phyloP scores from a whole-genome alignment of 352 stramenopile species.

The Paralagenidium karlingii region DNA sequence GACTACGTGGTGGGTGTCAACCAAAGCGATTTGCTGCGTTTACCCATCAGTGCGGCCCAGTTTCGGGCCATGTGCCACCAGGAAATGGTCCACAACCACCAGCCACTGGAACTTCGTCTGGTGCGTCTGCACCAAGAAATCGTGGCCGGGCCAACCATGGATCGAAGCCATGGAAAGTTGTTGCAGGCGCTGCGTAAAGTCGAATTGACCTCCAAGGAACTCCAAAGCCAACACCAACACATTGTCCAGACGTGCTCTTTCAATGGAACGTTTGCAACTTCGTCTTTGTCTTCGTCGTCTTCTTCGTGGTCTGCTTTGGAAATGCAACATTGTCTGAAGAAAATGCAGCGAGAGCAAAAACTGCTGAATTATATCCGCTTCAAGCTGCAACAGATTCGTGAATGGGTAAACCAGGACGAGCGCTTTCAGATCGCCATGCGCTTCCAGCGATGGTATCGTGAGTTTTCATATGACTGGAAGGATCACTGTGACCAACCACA shows the following conservation, averaged over 20 bases:
- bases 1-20: constrained; percentile 86
- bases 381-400: constrained; percentile 7
- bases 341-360: constrained; percentile 30
- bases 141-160: too few relatives aligned
- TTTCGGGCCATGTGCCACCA: too few relatives aligned
- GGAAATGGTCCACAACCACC: constrained; percentile 13
- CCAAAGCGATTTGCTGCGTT: constrained; percentile 35
- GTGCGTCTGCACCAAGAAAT: too few relatives aligned
- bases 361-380: constrained; percentile 38
- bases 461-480: constrained; percentile 6
- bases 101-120: not conserved
- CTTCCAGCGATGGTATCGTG: constrained; percentile 36
- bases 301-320: not conserved
- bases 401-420: constrained; percentile 18
- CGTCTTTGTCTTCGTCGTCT: too few relatives aligned
- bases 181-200: too few relatives aligned
- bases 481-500: not conserved
- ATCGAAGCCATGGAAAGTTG: too few relatives aligned
- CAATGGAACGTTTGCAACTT: too few relatives aligned
- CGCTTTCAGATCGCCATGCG: constrained; percentile 33
- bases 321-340: constrained; percentile 9
- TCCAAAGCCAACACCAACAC: too few relatives aligned
- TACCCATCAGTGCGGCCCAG: constrained; percentile 21
- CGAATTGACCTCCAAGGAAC: too few relatives aligned
- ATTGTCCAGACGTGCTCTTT: too few relatives aligned